These are phyloP conservation scores for Ochetophila trinervis DNA, from an alignment of 306 rosid species.

Conservation along the genomic window DNA sequence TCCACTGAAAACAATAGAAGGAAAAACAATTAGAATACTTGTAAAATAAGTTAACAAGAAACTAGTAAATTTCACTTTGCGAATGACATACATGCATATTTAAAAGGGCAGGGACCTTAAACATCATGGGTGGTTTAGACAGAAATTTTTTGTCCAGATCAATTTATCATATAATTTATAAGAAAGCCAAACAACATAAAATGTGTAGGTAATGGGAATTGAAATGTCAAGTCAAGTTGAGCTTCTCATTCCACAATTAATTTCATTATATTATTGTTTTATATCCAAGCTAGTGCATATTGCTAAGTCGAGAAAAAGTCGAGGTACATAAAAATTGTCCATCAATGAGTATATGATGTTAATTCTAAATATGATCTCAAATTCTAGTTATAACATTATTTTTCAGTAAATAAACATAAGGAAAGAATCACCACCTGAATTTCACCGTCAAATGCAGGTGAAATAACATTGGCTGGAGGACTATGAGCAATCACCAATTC, in stretches of 20 bases:
- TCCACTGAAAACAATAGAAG: constrained; percentile 37
- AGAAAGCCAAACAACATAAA: background rate
- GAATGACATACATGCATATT: background rate
- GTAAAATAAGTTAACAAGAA: background rate
- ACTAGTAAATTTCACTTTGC: no score
- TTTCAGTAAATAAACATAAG: background rate
- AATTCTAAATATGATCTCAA: no score
- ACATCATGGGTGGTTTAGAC: background rate
- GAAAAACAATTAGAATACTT: background rate
- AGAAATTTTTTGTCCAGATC: background rate
- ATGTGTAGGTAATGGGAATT: no score
- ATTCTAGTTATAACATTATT: background rate
- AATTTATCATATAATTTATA: background rate
- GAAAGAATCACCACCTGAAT: constrained; percentile 14
- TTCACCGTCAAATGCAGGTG: constrained; percentile 3
- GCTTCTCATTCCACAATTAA: no score
- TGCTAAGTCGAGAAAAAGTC: background rate
- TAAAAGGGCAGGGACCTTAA: background rate
- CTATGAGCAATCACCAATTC: constrained; percentile 16
- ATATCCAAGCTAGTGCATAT: background rate
- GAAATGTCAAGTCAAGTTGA: no score
- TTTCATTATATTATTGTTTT: no score
- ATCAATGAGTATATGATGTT: background rate
- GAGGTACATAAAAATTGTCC: background rate
- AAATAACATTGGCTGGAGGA: constrained; percentile 16